A percentile compares a stretch with the other conserved stretches of the same genome.
These are phyloP conservation scores for Taphrina confusa DNA, from an alignment of 1,139 yeast genomes.

Conservation along the genomic window DNA sequence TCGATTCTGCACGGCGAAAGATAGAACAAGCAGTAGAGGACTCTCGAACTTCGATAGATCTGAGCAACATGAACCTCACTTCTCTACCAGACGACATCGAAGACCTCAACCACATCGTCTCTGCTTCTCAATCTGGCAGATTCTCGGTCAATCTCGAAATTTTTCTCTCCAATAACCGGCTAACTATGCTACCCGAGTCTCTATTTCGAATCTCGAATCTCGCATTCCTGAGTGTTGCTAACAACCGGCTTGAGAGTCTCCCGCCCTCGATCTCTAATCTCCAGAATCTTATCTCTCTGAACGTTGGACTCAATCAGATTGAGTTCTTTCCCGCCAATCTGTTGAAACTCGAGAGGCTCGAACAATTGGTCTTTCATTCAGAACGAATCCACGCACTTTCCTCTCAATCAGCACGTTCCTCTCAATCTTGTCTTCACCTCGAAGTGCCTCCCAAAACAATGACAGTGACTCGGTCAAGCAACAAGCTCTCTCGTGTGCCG, in stretches of 20 bases:
- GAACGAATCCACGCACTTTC: slow-evolving; percentile 11
- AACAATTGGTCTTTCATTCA: slow-evolving; percentile 28
- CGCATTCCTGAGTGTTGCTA: slow-evolving; percentile 23
- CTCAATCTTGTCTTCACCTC: background rate
- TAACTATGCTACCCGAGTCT: slow-evolving; percentile 15
- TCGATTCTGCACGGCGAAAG: slow-evolving; percentile 9
- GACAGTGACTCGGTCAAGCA: slow-evolving; percentile 6
- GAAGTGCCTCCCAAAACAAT: slow-evolving; percentile 24
- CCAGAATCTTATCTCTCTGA: slow-evolving; percentile 27
- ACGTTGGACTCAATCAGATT: slow-evolving; percentile 30
- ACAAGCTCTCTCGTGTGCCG: slow-evolving; percentile 24
- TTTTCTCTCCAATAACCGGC: slow-evolving; percentile 13
- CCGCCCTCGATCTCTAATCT: slow-evolving; percentile 26
- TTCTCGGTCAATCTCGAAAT: slow-evolving; percentile 22
- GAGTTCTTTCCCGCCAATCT: slow-evolving; percentile 31
- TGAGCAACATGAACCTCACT: slow-evolving; percentile 23
- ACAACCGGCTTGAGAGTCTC: slow-evolving; percentile 22
- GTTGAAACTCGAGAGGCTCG: slow-evolving; percentile 16
- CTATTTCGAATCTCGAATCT: slow-evolving; percentile 13
- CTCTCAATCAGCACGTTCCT: slow-evolving; percentile 14
- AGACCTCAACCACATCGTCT: slow-evolving; percentile 21
- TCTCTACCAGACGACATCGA: slow-evolving; percentile 23
- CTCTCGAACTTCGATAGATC: slow-evolving; percentile 16
- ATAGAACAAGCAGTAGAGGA: slow-evolving; percentile 29
- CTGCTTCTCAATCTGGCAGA: slow-evolving; percentile 18